Conservation (phyloP, 2,329 filamentous ascomycete genomes). For the Diaporthe ilicicola region DNA sequence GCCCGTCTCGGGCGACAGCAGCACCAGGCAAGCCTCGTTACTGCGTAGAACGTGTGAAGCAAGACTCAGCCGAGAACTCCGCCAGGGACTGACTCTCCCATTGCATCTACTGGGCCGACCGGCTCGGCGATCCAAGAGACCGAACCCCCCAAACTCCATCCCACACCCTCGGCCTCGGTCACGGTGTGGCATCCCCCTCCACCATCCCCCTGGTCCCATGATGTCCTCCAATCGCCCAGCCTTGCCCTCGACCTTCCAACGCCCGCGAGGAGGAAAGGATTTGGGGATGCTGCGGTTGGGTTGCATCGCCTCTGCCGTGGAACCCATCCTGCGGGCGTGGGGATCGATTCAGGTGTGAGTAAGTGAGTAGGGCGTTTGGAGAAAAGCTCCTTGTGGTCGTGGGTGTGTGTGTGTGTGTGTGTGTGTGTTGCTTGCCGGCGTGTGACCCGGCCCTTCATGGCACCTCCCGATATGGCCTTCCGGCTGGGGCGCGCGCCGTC, state of each 20-base stretch:
- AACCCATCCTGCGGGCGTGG: not conserved
- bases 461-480: conserved; percentile 12
- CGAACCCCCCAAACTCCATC: not conserved
- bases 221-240: not conserved
- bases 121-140: conserved; percentile 14
- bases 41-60: not conserved
- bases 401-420: not conserved
- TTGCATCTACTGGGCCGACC: conserved; percentile 11
- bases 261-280: not conserved
- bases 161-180: not conserved
- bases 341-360: not conserved
- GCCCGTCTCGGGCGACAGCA: not conserved
- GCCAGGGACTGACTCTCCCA: not conserved
- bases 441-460: conserved; percentile 9
- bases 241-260: not conserved
- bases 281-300: not conserved
- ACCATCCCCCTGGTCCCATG: not conserved
- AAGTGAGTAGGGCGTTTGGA: not conserved
- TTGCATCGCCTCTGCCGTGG: not conserved
- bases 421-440: not conserved
- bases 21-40: not conserved
- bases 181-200: not conserved
- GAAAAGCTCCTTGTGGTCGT: not conserved
- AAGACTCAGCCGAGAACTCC: not conserved
- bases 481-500: conserved; percentile 10